phyloP scores from a whole-genome alignment of 257 asterid genomes.

The Solanum lycopersicoides region DNA sequence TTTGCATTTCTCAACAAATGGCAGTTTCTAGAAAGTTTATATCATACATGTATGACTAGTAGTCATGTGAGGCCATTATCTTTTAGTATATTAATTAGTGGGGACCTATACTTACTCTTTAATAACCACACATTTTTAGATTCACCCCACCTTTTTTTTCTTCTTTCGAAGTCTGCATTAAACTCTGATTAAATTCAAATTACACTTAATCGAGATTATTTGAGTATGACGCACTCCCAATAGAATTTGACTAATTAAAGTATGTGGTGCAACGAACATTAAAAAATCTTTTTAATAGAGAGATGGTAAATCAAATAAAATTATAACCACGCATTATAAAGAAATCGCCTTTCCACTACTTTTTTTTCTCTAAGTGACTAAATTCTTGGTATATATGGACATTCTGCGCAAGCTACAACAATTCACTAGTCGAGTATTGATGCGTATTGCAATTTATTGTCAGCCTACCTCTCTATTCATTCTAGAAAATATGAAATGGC shows the following conservation, averaged over 20 bases:
- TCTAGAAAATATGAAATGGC: not conserved
- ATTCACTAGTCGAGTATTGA: not conserved
- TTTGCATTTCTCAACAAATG: not conserved
- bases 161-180: fast-evolving
- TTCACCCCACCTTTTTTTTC: not conserved
- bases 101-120: not conserved
- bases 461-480: not conserved
- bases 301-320: not conserved
- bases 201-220: too few species aligned
- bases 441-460: too few species aligned
- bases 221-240: not conserved
- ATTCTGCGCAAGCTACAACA: not conserved
- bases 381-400: not conserved
- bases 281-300: not conserved
- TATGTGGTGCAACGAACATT: too few species aligned
- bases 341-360: not conserved
- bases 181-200: too few species aligned
- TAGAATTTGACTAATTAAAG: too few species aligned
- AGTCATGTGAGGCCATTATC: too few species aligned
- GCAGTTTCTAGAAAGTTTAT: not conserved
- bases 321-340: not conserved
- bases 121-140: not conserved
- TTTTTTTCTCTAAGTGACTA: not conserved
- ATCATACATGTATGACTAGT: not conserved
- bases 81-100: not conserved